phyloP scores from a whole-genome alignment of 2,329 filamentous ascomycete species.

The Exophiala phaeomuriformis region DNA sequence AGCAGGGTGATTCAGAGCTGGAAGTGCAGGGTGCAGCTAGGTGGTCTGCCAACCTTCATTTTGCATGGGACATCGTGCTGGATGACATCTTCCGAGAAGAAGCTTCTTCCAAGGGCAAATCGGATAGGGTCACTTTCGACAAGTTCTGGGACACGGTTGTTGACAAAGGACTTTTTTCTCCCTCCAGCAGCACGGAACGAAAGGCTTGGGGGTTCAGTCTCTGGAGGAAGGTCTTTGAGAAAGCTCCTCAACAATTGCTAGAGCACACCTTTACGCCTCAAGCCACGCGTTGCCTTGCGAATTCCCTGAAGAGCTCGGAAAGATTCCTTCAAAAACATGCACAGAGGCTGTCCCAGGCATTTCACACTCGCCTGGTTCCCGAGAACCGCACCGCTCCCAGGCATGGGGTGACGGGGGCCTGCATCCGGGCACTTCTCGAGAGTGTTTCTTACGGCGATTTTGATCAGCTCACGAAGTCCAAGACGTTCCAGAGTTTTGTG shows the following conservation, averaged over 20 bases:
- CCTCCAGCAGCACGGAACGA: slow-evolving; percentile 72
- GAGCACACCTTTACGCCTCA: slow-evolving; percentile 70
- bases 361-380: slow-evolving; percentile 52
- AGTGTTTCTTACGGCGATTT: slow-evolving; percentile 68
- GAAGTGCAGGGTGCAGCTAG: slow-evolving; percentile 51
- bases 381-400: slow-evolving; percentile 51
- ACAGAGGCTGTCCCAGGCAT: slow-evolving; percentile 62
- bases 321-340: slow-evolving; percentile 75
- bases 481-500: slow-evolving; percentile 34
- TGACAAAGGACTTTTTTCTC: slow-evolving; percentile 75
- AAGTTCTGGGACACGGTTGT: slow-evolving; percentile 82
- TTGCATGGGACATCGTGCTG: slow-evolving; percentile 81
- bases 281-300: slow-evolving; percentile 71
- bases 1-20: slow-evolving; percentile 29
- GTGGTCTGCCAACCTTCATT: slow-evolving; percentile 74
- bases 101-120: slow-evolving; percentile 22
- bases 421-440: slow-evolving; percentile 49
- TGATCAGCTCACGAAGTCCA: slow-evolving; percentile 77
- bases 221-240: slow-evolving; percentile 65
- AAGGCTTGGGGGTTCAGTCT: slow-evolving; percentile 90
- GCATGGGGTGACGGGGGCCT: slow-evolving; percentile 36
- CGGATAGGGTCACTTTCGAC: slow-evolving; percentile 48
- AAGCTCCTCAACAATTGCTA: slow-evolving; percentile 45
- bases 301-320: slow-evolving; percentile 70
- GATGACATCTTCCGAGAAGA: slow-evolving; percentile 26